Evolutionary conservation across 1,139 yeast genomes (phyloP).

Genomic region (Sugiyamaella paludigena): DNA sequence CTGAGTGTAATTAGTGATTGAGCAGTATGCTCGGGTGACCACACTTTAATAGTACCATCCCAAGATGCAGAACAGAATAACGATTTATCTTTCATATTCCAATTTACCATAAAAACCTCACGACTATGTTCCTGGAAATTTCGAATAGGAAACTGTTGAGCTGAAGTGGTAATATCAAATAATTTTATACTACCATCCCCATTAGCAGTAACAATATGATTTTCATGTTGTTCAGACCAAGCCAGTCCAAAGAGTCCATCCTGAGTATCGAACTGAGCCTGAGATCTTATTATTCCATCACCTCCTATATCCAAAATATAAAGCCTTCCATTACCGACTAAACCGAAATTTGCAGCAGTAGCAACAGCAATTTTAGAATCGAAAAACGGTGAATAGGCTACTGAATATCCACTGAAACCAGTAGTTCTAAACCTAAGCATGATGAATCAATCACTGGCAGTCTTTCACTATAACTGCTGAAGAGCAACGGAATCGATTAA

Average conservation of each 20-base stretch:
- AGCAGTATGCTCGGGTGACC: slow-evolving; percentile 59
- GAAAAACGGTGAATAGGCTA: slow-evolving; percentile 86
- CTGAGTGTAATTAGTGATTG: slow-evolving; percentile 53
- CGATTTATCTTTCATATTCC: slow-evolving; percentile 80
- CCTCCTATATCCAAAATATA: slow-evolving; percentile 65
- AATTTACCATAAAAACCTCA: slow-evolving; percentile 84
- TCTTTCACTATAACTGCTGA: slow-evolving; percentile 15
- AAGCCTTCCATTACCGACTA: slow-evolving; percentile 89
- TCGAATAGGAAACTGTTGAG: slow-evolving; percentile 56
- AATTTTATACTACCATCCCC: slow-evolving; percentile 89
- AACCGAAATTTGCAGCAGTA: slow-evolving; percentile 86
- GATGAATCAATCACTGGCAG: neutral
- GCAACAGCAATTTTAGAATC: slow-evolving; percentile 91
- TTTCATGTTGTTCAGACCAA: slow-evolving; percentile 90
- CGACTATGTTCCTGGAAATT: slow-evolving; percentile 70
- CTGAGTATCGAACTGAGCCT: slow-evolving; percentile 76
- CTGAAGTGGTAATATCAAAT: slow-evolving; percentile 62
- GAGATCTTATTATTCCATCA: slow-evolving; percentile 57
- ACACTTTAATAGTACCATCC: slow-evolving; percentile 85
- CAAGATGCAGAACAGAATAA: slow-evolving; percentile 78
- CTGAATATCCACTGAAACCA: slow-evolving; percentile 85
- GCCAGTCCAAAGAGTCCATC: slow-evolving; percentile 87
- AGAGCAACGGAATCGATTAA: slow-evolving; percentile 29
- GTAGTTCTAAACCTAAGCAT: slow-evolving; percentile 76
- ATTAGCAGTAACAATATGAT: slow-evolving; percentile 75